These are phyloP conservation scores for Phytophthora brassicae DNA, from an alignment of 352 stramenopile genomes.

Conservation along the genomic window DNA sequence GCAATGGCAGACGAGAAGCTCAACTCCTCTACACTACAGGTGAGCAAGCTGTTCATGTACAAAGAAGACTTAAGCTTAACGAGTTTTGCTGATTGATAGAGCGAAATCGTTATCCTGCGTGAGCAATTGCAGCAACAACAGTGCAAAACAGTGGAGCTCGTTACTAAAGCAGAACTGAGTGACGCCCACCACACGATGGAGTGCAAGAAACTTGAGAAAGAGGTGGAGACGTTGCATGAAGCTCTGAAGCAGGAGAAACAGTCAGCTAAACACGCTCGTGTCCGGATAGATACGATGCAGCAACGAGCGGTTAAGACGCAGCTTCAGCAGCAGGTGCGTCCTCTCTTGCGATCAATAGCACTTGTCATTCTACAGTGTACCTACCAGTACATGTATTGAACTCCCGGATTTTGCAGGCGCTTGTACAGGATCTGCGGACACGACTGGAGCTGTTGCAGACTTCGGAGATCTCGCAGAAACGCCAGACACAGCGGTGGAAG, in stretches of 20 bases:
- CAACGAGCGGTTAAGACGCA: slow-evolving; percentile 2
- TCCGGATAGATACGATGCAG: slow-evolving; percentile 14
- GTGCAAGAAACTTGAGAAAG: slow-evolving; percentile 30
- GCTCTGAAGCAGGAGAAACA: slow-evolving; percentile 20
- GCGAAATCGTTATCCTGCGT: slow-evolving; percentile 17
- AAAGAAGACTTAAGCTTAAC: neutral
- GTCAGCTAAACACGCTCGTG: slow-evolving; percentile 1
- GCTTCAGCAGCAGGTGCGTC: slow-evolving; percentile 19
- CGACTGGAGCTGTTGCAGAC: slow-evolving; percentile 22
- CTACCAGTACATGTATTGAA: too few relatives aligned
- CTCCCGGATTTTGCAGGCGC: neutral
- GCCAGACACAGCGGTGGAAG: slow-evolving; percentile 19
- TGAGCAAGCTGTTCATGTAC: slow-evolving; percentile 4
- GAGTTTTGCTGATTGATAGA: slow-evolving; percentile 10
- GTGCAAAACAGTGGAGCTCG: slow-evolving; percentile 25
- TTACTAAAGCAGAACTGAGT: slow-evolving; percentile 22
- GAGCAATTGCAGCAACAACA: slow-evolving; percentile 28
- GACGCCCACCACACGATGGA: slow-evolving; percentile 33
- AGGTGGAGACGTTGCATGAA: slow-evolving; percentile 15
- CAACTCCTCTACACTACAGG: slow-evolving; percentile 24
- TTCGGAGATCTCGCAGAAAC: slow-evolving; percentile 7
- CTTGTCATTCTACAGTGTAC: too few relatives aligned
- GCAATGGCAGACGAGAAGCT: slow-evolving; percentile 16
- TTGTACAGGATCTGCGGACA: slow-evolving; percentile 19
- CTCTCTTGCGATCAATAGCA: neutral